These are phyloP conservation scores for Aspergillus intermedius DNA, from an alignment of 2,329 filamentous ascomycete genomes.

Conservation along the genomic window DNA sequence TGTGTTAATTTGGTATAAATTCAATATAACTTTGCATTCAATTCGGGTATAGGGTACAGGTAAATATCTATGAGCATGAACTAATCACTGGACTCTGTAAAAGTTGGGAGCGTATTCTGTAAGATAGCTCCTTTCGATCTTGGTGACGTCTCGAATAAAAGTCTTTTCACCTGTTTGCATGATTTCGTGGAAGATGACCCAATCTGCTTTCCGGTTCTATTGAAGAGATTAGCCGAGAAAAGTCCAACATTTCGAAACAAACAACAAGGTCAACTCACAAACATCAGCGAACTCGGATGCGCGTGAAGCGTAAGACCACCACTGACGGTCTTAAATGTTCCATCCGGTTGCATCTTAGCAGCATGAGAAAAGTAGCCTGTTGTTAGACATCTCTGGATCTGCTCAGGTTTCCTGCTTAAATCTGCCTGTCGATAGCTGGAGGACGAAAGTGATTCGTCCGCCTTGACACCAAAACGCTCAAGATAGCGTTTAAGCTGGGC, in stretches of 20 bases:
- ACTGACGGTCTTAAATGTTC: conserved; percentile 78
- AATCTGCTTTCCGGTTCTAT: conserved; percentile 83
- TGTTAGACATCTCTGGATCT: conserved; percentile 77
- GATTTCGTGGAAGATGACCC: conserved; percentile 92
- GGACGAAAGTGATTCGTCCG: conserved; percentile 53
- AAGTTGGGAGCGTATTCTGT: conserved; percentile 81
- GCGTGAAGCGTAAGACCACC: conserved; percentile 73
- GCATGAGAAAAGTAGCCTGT: conserved; percentile 90
- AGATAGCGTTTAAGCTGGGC: conserved; percentile 81
- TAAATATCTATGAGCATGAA: too few species aligned
- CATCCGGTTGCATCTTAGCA: conserved; percentile 88
- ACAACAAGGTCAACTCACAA: conserved; percentile 45
- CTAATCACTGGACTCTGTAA: conserved; percentile 53
- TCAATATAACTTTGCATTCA: background rate
- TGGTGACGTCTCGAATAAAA: conserved; percentile 86
- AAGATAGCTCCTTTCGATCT: conserved; percentile 89
- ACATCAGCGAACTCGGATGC: conserved; percentile 89
- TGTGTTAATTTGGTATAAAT: background rate
- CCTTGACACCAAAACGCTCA: conserved; percentile 70
- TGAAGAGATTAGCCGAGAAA: conserved; percentile 5
- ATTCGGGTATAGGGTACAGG: background rate
- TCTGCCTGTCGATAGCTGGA: conserved; percentile 25
- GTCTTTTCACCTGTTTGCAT: conserved; percentile 84
- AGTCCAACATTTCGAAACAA: background rate
- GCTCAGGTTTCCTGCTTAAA: conserved; percentile 54